Evolutionary conservation across 2,329 filamentous ascomycete species (phyloP).

Genomic region (Monosporascus sp.): DNA sequence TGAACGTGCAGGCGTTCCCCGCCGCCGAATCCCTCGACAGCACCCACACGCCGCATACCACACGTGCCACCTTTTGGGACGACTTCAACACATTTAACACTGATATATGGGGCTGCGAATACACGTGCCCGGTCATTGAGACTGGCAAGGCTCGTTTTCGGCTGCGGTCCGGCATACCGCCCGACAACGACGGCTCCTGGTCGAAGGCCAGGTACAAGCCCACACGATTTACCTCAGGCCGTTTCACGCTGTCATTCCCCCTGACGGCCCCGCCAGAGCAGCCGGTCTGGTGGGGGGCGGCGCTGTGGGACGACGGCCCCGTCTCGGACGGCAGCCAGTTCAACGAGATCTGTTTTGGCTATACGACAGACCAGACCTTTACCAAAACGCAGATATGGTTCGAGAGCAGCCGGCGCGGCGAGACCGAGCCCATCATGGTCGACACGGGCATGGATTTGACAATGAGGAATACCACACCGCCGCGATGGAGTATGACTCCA

Average conservation of each 20-base stretch:
- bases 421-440: neutral
- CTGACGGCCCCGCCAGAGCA: neutral
- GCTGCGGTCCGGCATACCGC: neutral
- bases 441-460: neutral
- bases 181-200: neutral
- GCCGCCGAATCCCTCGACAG: neutral
- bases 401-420: neutral
- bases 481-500: neutral
- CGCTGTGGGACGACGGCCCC: neutral
- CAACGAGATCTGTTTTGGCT: neutral
- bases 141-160: neutral
- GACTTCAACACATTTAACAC: neutral
- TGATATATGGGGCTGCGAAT: neutral
- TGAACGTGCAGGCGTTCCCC: neutral
- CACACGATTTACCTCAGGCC: neutral
- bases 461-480: neutral
- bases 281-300: neutral
- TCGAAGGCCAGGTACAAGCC: neutral
- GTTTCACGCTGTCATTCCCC: neutral
- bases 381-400: neutral
- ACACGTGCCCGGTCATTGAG: neutral
- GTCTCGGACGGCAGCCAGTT: neutral
- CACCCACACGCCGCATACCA: neutral
- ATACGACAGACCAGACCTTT: neutral
- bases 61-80: neutral